phyloP scores from a whole-genome alignment of 495 filamentous ascomycete species.

The Daldinia bambusicola region DNA sequence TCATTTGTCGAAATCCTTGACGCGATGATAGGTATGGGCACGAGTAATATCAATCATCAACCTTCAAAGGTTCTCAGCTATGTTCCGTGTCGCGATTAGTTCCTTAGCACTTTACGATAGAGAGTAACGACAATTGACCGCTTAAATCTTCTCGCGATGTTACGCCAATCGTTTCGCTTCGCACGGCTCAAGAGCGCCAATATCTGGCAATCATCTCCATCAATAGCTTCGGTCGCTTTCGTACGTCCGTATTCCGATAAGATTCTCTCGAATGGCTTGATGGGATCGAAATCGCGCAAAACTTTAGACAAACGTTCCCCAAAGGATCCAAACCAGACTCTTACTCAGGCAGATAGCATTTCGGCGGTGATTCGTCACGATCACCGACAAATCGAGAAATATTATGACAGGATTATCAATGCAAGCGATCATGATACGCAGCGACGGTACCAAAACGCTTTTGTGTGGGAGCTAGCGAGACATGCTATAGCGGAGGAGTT shows the following conservation, averaged over 20 bases:
- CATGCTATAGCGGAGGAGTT: conserved; percentile 75
- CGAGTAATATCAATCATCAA: conserved; percentile 12
- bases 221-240: not conserved
- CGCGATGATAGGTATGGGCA: conserved; percentile 16
- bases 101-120: not conserved
- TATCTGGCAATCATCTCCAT: not conserved
- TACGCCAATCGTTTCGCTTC: conserved; percentile 19
- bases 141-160: conserved; percentile 15
- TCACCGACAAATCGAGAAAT: conserved; percentile 69
- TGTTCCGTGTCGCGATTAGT: not conserved
- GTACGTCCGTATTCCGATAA: conserved; percentile 25
- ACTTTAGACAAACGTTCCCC: conserved; percentile 2
- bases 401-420: conserved; percentile 66
- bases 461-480: conserved; percentile 77
- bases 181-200: conserved; percentile 2
- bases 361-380: conserved; percentile 64
- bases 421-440: conserved; percentile 60
- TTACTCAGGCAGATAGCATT: conserved; percentile 19
- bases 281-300: not conserved
- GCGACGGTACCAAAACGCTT: conserved; percentile 69
- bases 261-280: conserved; percentile 11
- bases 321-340: conserved; percentile 8
- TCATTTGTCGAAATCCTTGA: conserved; percentile 26
- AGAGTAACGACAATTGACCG: not conserved
- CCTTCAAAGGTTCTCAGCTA: not conserved